Conservation (phyloP, 371 early-diverging fungal genomes). For the Rhizopus delemar region DNA sequence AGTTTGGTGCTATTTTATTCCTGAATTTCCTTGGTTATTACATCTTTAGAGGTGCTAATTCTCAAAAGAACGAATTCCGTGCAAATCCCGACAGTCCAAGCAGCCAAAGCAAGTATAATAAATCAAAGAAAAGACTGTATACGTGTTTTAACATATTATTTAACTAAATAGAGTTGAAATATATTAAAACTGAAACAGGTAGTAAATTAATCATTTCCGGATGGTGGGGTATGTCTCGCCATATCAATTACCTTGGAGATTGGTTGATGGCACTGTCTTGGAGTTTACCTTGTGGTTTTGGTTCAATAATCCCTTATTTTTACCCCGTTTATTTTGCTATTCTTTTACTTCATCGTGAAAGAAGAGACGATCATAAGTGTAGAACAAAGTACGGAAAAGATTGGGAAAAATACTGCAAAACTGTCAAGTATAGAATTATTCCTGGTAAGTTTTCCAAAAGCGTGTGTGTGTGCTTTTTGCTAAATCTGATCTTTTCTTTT, state of each 20-base stretch:
- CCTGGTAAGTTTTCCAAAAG: conserved; percentile 57
- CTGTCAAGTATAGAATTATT: conserved; percentile 84
- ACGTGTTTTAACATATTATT: background rate
- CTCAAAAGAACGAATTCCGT: conserved; percentile 90
- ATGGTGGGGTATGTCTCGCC: conserved; percentile 93
- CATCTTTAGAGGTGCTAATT: conserved; percentile 89
- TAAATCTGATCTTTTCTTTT: background rate
- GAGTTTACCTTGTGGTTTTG: conserved; percentile 71
- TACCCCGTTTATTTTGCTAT: conserved; percentile 89
- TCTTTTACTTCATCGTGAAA: conserved; percentile 84
- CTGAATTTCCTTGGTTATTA: conserved; percentile 73
- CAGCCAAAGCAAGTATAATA: conserved; percentile 55
- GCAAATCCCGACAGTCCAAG: conserved; percentile 69
- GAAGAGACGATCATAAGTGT: conserved; percentile 89
- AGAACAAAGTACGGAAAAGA: conserved; percentile 86
- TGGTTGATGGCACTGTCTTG: conserved; percentile 85
- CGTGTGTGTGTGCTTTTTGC: background rate
- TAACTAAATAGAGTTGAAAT: conserved; percentile 66
- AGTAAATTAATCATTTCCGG: conserved; percentile 80
- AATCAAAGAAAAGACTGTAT: background rate
- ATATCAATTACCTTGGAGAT: conserved; percentile 92
- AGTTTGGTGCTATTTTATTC: conserved; percentile 54
- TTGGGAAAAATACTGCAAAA: conserved; percentile 87
- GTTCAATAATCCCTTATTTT: conserved; percentile 85
- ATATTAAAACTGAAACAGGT: conserved; percentile 78